Base-by-base conservation (phyloP, 108 stramenopile species). In the Cyclostephanos tholiformis region DNA sequence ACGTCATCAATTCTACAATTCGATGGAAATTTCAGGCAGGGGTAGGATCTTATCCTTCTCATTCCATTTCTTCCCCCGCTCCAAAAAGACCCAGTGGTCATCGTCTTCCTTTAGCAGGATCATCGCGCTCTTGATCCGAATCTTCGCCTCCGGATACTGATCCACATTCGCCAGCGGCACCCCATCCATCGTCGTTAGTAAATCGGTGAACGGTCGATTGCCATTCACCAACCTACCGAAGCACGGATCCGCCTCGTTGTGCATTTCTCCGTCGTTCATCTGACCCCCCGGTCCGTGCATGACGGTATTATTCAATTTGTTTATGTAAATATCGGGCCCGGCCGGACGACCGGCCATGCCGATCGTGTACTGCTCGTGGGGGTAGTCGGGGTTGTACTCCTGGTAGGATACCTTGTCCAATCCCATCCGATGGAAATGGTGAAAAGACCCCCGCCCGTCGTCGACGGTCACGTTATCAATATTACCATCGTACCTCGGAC, bases 321-420 rank as follows among this genome's bases (percentile, higher is more conserved):
- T 94, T 68, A 98, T 92, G 69, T 94, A 98, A 71, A 94, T 95
- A 51, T 94, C 94, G 0, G 96, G 94, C 26, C 97, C 97, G 29
- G 91, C 91, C 9, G 97, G 97, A 48, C 96, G 74, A 2, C 93
- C 92, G 0, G 93, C 87, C 64, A 88, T 91, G 20, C 96, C 96
- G 1, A 97, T 58, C 0, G 96, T 97, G 82, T 83, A 92, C 60
- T 77, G 75, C 3, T 39, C 30, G 73, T 97, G 96, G 23, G 92
- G 91, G 72, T 77, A 94, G 0, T 84, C 58, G 2, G 50, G 23
- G n/a, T 65, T 69, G 72, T 95, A 97, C 69, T 97, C 96, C 32
- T 94, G 93, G 69, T 87, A 97, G 10, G 86, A 78, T 46, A 95
- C 67, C 25, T 67, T 26, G 25, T 80, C 82, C 63, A 90, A 66